These are phyloP conservation scores for Rutstroemia sp. DNA, from an alignment of 2,329 filamentous ascomycete species.

Conservation along the genomic window DNA sequence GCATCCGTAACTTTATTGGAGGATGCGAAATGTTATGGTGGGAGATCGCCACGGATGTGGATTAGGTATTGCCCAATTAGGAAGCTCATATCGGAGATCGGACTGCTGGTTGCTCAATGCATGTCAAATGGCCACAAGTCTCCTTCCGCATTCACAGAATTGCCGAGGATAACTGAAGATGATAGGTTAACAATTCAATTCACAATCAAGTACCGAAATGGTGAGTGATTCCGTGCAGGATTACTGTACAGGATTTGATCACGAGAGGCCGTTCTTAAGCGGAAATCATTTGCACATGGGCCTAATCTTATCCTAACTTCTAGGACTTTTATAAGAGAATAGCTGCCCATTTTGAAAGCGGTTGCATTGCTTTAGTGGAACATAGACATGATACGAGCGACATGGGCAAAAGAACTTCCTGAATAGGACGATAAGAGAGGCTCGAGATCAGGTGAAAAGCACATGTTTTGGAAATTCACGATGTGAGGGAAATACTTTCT, in stretches of 20 bases:
- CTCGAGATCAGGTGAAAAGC: not conserved
- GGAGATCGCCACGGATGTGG: slow-evolving; percentile 2
- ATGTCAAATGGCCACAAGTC: not conserved
- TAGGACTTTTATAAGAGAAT: too few species aligned
- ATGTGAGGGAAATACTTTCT: too few species aligned
- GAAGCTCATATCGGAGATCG: slow-evolving; percentile 3
- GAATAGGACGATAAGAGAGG: not conserved
- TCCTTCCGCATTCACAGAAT: not conserved
- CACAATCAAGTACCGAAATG: not conserved
- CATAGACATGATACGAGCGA: not conserved
- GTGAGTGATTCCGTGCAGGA: not conserved
- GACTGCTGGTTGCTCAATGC: not conserved
- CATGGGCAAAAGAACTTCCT: not conserved
- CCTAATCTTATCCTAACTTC: not conserved
- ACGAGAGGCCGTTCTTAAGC: too few species aligned
- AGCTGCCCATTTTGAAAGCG: too few species aligned
- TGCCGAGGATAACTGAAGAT: slow-evolving; percentile 1
- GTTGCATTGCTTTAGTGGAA: too few species aligned
- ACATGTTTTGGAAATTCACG: not conserved
- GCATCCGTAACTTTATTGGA: not conserved
- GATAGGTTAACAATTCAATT: not conserved
- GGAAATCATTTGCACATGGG: not conserved
- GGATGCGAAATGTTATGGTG: not conserved
- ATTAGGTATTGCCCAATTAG: not conserved
- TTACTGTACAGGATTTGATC: too few species aligned